Evolutionary conservation across 148 eudicot genomes (phyloP), one percentile per base, ranked within the genome.

Genomic region (Heliamphora exappendiculata): DNA sequence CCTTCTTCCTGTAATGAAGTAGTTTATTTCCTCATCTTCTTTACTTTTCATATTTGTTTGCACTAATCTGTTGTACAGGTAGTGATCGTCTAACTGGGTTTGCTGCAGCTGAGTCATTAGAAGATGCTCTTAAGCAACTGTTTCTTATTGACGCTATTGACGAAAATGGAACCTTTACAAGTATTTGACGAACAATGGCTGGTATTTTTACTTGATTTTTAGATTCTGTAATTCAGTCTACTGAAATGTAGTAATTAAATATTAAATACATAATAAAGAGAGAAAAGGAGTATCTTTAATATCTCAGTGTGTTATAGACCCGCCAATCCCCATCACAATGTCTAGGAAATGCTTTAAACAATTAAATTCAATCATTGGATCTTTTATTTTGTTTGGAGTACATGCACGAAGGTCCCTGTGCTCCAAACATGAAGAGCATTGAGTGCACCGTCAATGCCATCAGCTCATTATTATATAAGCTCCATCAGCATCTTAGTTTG

Each of bases 91-190:
- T 65, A 8, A 59, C 33, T 79, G 67, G 70, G 34, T 45, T 77
- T 78, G n/a, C 75, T 89, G 87, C 88, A 91, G 96, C 80, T 78
- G 97, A 88, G 84, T 81, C 99, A n/a, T 81, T 96, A 75, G 91
- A 88, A 64, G 97, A 93, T 88, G 99, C 99, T 76, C 84, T 96
- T 47, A 93, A 88, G 84, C 99, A 96, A 79, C 79, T 96, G 68
- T 96, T 88, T 85, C 91, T 96, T 51, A 89, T 93, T 84, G 97
- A 96, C 80, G 99, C 94, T 59, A 91, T 96, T n/a, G 91, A 93
- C 75, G 99, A 91, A 78, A 82, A 89, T 86, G 99, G 99, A 77
- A 74, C 82, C 34, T 87, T 93, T 66, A 89, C 99, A 20, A 85
- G 80, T 53, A 86, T 87, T 73, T 98, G 99, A 63, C 82, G 89